Percentiles rank a stretch among this genome's conserved stretches.
Conservation (phyloP, 495 filamentous ascomycete genomes). For the Paragyromitra xinjiangensis region DNA sequence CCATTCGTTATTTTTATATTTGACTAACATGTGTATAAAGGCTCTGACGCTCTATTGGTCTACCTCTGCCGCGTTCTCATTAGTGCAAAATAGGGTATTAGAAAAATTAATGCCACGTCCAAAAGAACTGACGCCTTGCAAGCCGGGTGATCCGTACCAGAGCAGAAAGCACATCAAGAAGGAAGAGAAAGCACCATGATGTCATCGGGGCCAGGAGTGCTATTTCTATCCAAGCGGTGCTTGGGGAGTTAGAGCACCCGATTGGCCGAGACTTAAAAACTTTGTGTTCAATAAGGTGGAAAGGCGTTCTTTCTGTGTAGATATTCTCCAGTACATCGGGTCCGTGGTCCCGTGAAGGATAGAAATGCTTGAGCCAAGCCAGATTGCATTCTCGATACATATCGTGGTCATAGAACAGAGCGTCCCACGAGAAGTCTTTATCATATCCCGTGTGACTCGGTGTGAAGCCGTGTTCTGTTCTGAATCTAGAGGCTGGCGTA, state of each 20-base stretch:
- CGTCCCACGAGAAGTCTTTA: too few species aligned
- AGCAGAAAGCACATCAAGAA: not conserved
- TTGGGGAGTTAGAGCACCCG: not conserved
- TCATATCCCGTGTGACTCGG: too few species aligned
- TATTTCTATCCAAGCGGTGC: not conserved
- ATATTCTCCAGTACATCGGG: too few species aligned
- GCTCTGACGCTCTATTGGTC: slow-evolving; percentile 81
- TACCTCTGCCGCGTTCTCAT: slow-evolving; percentile 59
- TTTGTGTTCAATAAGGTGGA: too few species aligned
- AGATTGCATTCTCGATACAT: not conserved
- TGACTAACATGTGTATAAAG: not conserved
- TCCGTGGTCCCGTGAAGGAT: too few species aligned
- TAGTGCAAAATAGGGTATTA: slow-evolving; percentile 55
- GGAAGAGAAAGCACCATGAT: not conserved
- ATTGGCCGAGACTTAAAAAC: too few species aligned
- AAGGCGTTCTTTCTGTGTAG: too few species aligned
- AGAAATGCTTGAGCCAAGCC: too few species aligned
- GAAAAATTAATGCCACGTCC: slow-evolving; percentile 54
- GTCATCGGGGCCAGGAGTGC: not conserved
- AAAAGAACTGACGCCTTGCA: slow-evolving; percentile 51
- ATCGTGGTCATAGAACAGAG: not conserved
- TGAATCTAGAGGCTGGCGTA: not conserved
- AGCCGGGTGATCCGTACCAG: slow-evolving; percentile 45
- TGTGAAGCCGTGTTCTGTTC: not conserved
- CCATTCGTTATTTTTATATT: not conserved